Percentiles rank a stretch among this genome's conserved stretches.
Conservation (phyloP, 2,329 filamentous ascomycete species). For the Cladosporium sp. region DNA sequence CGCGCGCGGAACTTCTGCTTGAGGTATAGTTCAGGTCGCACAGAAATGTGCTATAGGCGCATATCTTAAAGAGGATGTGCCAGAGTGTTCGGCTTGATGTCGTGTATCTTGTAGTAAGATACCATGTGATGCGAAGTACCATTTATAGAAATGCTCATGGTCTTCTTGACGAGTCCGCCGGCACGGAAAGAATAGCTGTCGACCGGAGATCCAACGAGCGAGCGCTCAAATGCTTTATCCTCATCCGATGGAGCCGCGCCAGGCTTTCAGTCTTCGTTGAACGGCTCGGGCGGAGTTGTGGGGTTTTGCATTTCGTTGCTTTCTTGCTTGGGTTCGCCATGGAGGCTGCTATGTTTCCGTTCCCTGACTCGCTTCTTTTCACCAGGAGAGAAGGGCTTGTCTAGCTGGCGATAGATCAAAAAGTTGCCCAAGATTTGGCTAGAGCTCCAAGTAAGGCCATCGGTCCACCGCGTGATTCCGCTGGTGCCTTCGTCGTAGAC, state of each 20-base stretch:
- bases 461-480: constrained; percentile 91
- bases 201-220: constrained; percentile 76
- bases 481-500: constrained; percentile 90
- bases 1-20: constrained; percentile 38
- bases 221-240: constrained; percentile 50
- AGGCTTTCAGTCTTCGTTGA: constrained; percentile 25
- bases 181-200: constrained; percentile 87
- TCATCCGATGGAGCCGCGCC: constrained; percentile 27
- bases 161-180: constrained; percentile 84
- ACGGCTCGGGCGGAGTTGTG: constrained; percentile 31
- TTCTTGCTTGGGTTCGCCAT: constrained; percentile 43
- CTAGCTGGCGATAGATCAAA: constrained; percentile 77
- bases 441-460: constrained; percentile 86
- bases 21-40: constrained; percentile 34
- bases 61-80: constrained; percentile 55
- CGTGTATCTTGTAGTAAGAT: constrained; percentile 80
- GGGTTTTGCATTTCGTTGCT: constrained; percentile 17
- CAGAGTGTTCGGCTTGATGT: constrained; percentile 63
- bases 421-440: constrained; percentile 83
- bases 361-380: constrained; percentile 84
- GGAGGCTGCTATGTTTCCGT: constrained; percentile 52
- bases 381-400: constrained; percentile 71
- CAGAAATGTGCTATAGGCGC: constrained; percentile 30
- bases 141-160: constrained; percentile 72
- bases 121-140: constrained; percentile 80